Base-by-base conservation (phyloP, 1,284 basidiomycete species). In the Inonotus hispidus region DNA sequence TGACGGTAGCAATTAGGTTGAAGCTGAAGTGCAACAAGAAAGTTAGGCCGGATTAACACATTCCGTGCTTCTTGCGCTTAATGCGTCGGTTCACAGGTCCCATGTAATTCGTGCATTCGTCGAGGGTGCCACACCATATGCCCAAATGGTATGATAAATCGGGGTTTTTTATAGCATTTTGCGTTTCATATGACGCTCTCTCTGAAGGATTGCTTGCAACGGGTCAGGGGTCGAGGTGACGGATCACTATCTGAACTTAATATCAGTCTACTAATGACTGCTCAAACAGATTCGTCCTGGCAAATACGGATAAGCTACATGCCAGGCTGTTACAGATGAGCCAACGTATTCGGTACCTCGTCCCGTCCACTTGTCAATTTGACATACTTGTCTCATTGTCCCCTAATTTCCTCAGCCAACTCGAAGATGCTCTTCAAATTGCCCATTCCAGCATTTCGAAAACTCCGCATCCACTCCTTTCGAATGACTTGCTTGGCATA, bases 21-120 rank as follows among this genome's bases (percentile, higher is more conserved):
- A 64, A 64, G 39, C 38, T 64, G 35, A 60, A 56, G 32, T 64
- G 63, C 41, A 55, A 64, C 25, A 64, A 58, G 13, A 64, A 64
- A 50, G 63, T 61, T n/a, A 32, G n/a, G n/a, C 13, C 11, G 35
- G n/a, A n/a, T 1, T n/a, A 19, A 10, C n/a, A 11, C 50, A 29
- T 2, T 13, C 21, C 19, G 4, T 11, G 25, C 3, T 8, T 43
- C n/a, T 6, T 21, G 32, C 41, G 37, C 6, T 35, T 53, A 2
- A 53, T 38, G 16, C 35, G 6, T 55, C 1, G 10, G 10, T 16
- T 25, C 3, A 7, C 16, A 64, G 63, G 45, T 61, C 10, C 63
- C 63, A 23, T 64, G 63, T 55, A 35, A 55, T 13, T 58, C 63
- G 3, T 64, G 63, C 38, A 41, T 58, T 7, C 63, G 63, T 27